A percentile compares a stretch with the other conserved stretches of the same genome.
phyloP scores from a whole-genome alignment of 2,329 filamentous ascomycete species.

The Pyrenophora teres region DNA sequence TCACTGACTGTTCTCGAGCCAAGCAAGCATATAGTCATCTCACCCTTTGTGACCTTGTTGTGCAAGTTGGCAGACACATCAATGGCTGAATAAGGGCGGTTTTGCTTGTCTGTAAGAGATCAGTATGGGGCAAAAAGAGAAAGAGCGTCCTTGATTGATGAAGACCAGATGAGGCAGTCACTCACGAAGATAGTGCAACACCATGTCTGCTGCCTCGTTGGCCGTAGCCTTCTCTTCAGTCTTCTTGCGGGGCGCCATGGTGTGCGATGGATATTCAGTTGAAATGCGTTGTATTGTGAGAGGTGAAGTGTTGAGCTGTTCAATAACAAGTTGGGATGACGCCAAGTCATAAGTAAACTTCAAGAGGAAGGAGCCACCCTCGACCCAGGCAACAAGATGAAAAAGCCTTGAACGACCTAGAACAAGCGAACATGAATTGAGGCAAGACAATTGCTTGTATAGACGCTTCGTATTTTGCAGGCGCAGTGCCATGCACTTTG shows the following conservation, averaged over 20 bases:
- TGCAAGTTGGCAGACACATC: conserved; percentile 66
- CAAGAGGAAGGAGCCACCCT: conserved; percentile 18
- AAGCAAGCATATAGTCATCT: conserved; percentile 11
- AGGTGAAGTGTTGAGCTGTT: not conserved
- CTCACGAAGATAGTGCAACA: conserved; percentile 58
- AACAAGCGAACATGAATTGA: not conserved
- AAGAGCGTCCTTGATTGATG: not conserved
- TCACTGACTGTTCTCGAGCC: not conserved
- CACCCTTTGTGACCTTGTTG: conserved; percentile 63
- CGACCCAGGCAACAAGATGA: conserved; percentile 11
- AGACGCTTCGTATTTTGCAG: not conserved
- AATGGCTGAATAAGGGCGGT: conserved; percentile 61
- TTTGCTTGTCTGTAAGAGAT: conserved; percentile 51
- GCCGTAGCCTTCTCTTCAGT: conserved; percentile 42
- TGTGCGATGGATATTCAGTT: not conserved
- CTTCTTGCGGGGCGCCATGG: conserved; percentile 48
- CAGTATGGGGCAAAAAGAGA: conserved; percentile 1
- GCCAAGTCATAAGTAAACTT: conserved; percentile 7
- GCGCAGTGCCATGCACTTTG: not conserved
- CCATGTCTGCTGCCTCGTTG: conserved; percentile 49
- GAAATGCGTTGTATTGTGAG: not conserved
- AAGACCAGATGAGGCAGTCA: conserved; percentile 9
- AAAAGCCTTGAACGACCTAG: not conserved
- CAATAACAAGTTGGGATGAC: not conserved
- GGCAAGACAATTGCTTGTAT: not conserved